Percentiles rank a stretch among this genome's conserved stretches.
Conservation (phyloP, 768 basidiomycete species). For the Lactarius psammicola region DNA sequence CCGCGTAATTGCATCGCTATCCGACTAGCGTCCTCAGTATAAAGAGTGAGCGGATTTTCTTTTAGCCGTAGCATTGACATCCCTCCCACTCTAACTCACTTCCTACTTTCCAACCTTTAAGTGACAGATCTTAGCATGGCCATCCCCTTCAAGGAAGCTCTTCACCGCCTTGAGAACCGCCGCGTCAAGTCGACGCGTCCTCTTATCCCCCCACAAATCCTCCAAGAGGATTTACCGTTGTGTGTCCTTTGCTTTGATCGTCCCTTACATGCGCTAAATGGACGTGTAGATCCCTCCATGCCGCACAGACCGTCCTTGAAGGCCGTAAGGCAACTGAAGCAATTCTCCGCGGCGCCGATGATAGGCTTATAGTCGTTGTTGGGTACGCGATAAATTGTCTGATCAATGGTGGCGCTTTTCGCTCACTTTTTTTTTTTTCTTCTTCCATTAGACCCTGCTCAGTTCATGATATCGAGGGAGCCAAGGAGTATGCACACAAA, state of each 20-base stretch:
- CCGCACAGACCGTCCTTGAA: conserved; percentile 87
- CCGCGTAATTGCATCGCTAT: not conserved
- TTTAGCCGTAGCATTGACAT: conserved; percentile 11
- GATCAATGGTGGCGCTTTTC: not conserved
- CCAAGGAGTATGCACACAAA: conserved; percentile 80
- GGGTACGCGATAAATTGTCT: conserved; percentile 50
- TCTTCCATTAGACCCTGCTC: conserved; percentile 87
- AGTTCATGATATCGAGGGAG: conserved; percentile 85
- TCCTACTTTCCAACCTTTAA: conserved; percentile 30
- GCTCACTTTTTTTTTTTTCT: conserved; percentile 9
- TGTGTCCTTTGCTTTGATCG: conserved; percentile 38
- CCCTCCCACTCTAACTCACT: conserved; percentile 6
- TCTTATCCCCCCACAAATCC: conserved; percentile 90
- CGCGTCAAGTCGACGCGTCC: conserved; percentile 85
- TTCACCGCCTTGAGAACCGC: conserved; percentile 79
- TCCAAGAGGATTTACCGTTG: conserved; percentile 92
- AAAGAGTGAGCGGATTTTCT: conserved; percentile 22
- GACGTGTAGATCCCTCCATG: conserved; percentile 58
- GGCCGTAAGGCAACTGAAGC: conserved; percentile 77
- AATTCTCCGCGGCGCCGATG: conserved; percentile 83
- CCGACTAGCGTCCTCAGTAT: not conserved
- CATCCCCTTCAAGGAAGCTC: conserved; percentile 76
- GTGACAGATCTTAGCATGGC: conserved; percentile 58
- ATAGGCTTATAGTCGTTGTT: conserved; percentile 88
- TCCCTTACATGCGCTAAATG: conserved; percentile 27